Evolutionary conservation across 2,329 filamentous ascomycete species (phyloP), one percentile per base, ranked within the genome.

Genomic region (Fusarium gaditjirri): DNA sequence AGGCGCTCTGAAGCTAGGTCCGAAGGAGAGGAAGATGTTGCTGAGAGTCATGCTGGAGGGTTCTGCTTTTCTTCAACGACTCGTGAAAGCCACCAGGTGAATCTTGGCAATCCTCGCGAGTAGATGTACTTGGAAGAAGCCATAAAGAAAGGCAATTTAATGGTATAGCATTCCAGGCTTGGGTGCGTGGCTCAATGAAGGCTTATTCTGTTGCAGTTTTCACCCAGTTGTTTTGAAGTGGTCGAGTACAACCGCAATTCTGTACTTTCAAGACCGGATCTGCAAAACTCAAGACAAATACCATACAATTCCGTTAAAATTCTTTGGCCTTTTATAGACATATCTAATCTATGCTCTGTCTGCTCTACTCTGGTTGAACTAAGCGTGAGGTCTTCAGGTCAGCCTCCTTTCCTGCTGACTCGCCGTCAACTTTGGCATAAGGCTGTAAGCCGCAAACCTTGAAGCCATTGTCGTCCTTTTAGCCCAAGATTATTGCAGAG

Each of bases 321-420:
- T 14, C 33, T 16, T 35, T 35, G 14, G 16, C 33, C 14, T 14
- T 9, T 16, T 16, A 35, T 14, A 35, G 17, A 46, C 19, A 27
- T 29, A 21, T 46, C 43, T 14, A 6, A 6, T 44, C 7, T 19
- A 0, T n/a, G 13, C 1, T 29, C 25, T 29, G 10, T 14, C 19
- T 11, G 3, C 25, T n/a, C 19, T 16, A 8, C 4, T 5, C 29
- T 33, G 16, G 4, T n/a, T 33, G n/a, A 11, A 10, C 8, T 13
- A 19, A 23, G 0, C 4, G 1, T 10, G 11, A 19, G 5, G 2
- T 2, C 8, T 33, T 3, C 4, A 19, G 11, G 6, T 8, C 33
- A 38, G 33, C 33, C 8, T 38, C 19, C 19, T 27, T 50, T 25
- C 33, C 33, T 5, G 2, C 23, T 52, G 49, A 39, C 33, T 39